These are phyloP conservation scores for Acaromyces ingoldii DNA, from an alignment of 1,284 basidiomycete genomes.

Conservation along the genomic window DNA sequence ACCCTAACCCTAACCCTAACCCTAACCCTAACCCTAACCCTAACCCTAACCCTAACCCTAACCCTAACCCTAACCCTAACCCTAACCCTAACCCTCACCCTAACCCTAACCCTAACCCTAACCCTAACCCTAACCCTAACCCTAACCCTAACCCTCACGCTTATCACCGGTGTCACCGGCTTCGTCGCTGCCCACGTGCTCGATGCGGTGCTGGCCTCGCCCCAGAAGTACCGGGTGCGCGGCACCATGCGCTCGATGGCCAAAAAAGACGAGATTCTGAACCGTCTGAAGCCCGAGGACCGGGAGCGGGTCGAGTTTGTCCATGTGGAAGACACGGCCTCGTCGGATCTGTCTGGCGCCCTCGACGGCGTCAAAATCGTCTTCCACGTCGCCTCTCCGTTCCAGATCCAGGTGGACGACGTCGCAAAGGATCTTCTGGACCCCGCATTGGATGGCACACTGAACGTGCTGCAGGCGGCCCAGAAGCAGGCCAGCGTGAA, in stretches of 20 bases:
- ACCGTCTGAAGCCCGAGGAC: conserved; percentile 18
- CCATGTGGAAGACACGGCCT: conserved; percentile 48
- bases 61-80: too few relatives aligned
- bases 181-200: conserved; percentile 39
- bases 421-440: conserved; percentile 45
- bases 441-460: conserved; percentile 50
- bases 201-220: conserved; percentile 27
- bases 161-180: conserved; percentile 39
- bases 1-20: too few relatives aligned
- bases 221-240: conserved; percentile 31
- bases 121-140: too few relatives aligned
- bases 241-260: conserved; percentile 28
- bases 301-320: conserved; percentile 32
- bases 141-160: too few relatives aligned
- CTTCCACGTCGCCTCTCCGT: conserved; percentile 31
- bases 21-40: too few relatives aligned
- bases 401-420: conserved; percentile 38
- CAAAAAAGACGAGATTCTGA: conserved; percentile 32
- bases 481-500: conserved; percentile 31
- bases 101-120: too few relatives aligned
- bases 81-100: too few relatives aligned
- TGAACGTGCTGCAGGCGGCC: conserved; percentile 40
- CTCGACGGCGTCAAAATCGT: conserved; percentile 17
- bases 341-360: conserved; percentile 12
- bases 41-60: too few relatives aligned